phyloP scores from a whole-genome alignment of 345 rosid genomes.

The Tarenaya hassleriana region DNA sequence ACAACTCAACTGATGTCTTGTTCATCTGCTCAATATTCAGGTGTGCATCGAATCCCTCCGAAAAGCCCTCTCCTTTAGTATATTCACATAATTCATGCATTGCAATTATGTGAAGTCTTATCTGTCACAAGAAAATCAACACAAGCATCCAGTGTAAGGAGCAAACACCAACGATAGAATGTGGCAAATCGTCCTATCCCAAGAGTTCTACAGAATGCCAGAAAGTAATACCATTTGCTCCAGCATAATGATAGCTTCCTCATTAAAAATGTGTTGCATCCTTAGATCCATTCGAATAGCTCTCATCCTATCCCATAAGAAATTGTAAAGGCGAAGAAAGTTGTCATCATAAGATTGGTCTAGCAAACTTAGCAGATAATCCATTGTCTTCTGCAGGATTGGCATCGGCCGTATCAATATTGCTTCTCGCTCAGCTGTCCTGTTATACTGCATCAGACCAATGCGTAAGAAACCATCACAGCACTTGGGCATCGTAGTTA shows the following conservation, averaged over 20 bases:
- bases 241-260: conserved; percentile 73
- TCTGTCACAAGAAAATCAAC: conserved; percentile 46
- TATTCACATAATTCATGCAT: conserved; percentile 95
- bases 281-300: conserved; percentile 93
- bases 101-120: conserved; percentile 90
- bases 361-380: conserved; percentile 74
- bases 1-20: conserved; percentile 92
- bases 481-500: conserved; percentile 5
- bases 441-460: conserved; percentile 53
- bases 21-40: conserved; percentile 99
- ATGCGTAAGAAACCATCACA: conserved; percentile 25
- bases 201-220: conserved; percentile 3
- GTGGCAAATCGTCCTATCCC: neutral
- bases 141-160: conserved; percentile 6
- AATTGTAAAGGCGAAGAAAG: conserved; percentile 84
- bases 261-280: conserved; percentile 91
- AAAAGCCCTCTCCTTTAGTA: conserved; percentile 92
- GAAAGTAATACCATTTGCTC: conserved; percentile 78
- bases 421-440: conserved; percentile 96
- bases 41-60: conserved; percentile 98
- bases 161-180: conserved; percentile 13
- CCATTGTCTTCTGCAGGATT: conserved; percentile 70
- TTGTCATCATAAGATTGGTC: conserved; percentile 73
- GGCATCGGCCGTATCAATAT: conserved; percentile 86
- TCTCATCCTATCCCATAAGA: conserved; percentile 99